Base-by-base conservation (phyloP, 192 early-diverging fungal genomes). In the Podila epigama region DNA sequence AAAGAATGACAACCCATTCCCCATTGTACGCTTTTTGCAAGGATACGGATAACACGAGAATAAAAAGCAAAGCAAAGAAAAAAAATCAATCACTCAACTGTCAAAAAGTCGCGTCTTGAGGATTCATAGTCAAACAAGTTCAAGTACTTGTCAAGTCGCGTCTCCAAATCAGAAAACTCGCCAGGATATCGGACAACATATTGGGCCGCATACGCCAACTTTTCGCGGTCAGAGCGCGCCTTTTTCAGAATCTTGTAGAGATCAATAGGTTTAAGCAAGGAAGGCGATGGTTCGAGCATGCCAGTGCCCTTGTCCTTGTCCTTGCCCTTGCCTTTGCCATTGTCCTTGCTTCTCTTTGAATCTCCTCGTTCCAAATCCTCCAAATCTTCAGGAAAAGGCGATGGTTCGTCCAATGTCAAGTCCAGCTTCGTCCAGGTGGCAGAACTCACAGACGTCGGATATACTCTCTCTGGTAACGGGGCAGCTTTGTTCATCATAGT, bases 81-180 rank as follows among this genome's bases (percentile, higher is more conserved):
- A 54, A 32, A 31, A 48, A 25, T 9, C 1, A 3, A 18, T 2
- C 9, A 8, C 42, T 9, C 51, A 80, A 82, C 83, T n/a, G 64
- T 34, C 20, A 81, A 35, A 50, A 82, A 71, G 5, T 69, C 60
- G 12, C 69, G 68, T 8, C 77, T 70, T 7, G 80, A 70, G 1
- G 69, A 68, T 51, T 80, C 78, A 63, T 72, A 84, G 66, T 84
- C 83, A 33, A 84, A 50, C n/a, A 82, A 35, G 5, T 53, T 57
- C 59, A 82, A 55, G 36, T 82, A 82, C 10, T 71, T 51, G 11
- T 67, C 61, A 41, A 78, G 28, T 53, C 77, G 66, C 5, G 44
- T n/a, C 29, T 68, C 64, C 15, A 69, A 39, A 33, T 63, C 63
- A 8, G 48, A 55, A 44, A 68, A 50, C 10, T 79, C 33, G 25